These are phyloP conservation scores for Halophytophthora batemanensis DNA, from an alignment of 352 stramenopile species.

Conservation along the genomic window DNA sequence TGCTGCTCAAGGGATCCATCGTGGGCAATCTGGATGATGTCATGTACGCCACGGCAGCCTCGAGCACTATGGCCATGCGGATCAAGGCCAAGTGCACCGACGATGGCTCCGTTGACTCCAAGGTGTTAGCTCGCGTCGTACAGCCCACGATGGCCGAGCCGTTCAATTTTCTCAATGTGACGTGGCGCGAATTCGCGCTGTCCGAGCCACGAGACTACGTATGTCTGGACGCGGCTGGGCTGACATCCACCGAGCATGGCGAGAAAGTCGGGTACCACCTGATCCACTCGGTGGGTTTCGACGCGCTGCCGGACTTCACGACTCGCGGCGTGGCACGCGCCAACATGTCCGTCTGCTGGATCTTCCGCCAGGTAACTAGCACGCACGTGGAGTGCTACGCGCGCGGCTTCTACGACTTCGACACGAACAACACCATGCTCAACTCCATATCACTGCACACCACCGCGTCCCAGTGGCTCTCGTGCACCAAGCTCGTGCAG, in stretches of 20 bases:
- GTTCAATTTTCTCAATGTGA: conserved; percentile 37
- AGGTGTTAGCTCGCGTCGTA: conserved; percentile 26
- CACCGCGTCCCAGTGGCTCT: conserved; percentile 27
- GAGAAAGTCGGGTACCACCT: conserved; percentile 35
- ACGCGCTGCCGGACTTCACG: conserved; percentile 26
- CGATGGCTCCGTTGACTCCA: conserved; percentile 26
- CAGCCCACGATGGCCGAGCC: conserved; percentile 33
- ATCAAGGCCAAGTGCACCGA: conserved; percentile 33
- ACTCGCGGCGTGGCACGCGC: conserved; percentile 27
- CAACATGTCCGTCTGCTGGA: conserved; percentile 45
- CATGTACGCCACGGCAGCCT: conserved; percentile 37
- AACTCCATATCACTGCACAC: conserved; percentile 35
- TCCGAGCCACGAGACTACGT: conserved; percentile 37
- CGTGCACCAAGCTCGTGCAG: conserved; percentile 24
- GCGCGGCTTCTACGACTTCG: conserved; percentile 32
- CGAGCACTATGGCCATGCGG: conserved; percentile 33
- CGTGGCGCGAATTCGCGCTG: conserved; percentile 30
- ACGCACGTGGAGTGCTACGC: conserved; percentile 30
- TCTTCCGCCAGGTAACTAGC: conserved; percentile 35
- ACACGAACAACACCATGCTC: conserved; percentile 35
- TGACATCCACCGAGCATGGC: conserved; percentile 12
- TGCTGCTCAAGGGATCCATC: conserved; percentile 37
- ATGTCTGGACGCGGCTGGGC: conserved; percentile 33
- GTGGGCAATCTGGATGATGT: conserved; percentile 42
- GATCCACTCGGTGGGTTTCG: conserved; percentile 37